These are phyloP conservation scores for Aschersonia sp. DNA, from an alignment of 2,329 filamentous ascomycete species.

Conservation along the genomic window DNA sequence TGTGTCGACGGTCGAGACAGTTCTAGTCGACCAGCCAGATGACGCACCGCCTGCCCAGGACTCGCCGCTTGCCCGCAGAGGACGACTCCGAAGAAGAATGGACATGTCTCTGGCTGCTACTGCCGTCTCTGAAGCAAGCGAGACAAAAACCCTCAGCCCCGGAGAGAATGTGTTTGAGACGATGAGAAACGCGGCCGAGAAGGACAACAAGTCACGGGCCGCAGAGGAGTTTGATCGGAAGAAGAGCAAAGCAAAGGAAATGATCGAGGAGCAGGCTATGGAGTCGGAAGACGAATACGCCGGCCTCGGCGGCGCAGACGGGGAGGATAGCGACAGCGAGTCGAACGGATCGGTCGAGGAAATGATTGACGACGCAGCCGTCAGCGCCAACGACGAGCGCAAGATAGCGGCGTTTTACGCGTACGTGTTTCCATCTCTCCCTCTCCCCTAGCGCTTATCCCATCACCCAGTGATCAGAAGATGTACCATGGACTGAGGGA, in stretches of 20 bases:
- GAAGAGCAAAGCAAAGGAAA: conserved; percentile 71
- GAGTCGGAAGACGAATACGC: conserved; percentile 98
- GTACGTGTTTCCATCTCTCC: conserved; percentile 39
- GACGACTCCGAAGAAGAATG: conserved; percentile 32
- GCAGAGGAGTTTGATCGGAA: conserved; percentile 61
- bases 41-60: conserved; percentile 32
- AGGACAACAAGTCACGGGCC: conserved; percentile 35
- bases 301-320: conserved; percentile 77
- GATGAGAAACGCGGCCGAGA: conserved; percentile 51
- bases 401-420: conserved; percentile 78
- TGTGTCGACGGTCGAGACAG: conserved; percentile 56
- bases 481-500: not conserved
- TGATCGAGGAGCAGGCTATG: conserved; percentile 86
- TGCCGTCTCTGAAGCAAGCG: not conserved
- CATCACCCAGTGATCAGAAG: no score
- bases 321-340: conserved; percentile 70
- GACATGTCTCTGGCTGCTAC: conserved; percentile 10
- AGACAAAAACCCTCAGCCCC: conserved; percentile 3
- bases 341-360: conserved; percentile 57
- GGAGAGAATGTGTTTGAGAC: conserved; percentile 44
- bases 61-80: conserved; percentile 51
- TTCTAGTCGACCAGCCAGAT: conserved; percentile 28
- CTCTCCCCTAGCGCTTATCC: not conserved
- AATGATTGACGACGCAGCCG: conserved; percentile 79
- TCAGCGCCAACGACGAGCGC: conserved; percentile 64